A percentile compares a stretch with the other conserved stretches of the same genome.
Evolutionary conservation across 2,329 filamentous ascomycete genomes (phyloP).

Genomic region (Pseudodiploospora longispora): DNA sequence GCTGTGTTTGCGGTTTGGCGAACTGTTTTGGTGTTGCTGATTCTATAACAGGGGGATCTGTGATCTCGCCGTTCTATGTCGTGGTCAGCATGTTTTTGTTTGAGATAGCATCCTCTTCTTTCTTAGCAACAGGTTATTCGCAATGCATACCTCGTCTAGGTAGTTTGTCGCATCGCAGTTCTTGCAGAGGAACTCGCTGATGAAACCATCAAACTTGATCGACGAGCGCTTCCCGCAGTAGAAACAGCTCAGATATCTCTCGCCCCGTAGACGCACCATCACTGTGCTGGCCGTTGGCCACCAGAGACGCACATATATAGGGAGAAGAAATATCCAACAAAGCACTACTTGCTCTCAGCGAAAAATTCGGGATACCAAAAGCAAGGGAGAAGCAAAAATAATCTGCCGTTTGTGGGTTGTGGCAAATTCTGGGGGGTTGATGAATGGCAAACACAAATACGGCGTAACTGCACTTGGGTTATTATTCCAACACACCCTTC

Average conservation of each 20-base stretch:
- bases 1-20: slow-evolving; percentile 36
- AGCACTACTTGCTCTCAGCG: not conserved
- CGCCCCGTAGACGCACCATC: slow-evolving; percentile 36
- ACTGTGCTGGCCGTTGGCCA: not conserved
- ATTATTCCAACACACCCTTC: not conserved
- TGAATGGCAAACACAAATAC: no score
- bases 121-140: not conserved
- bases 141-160: slow-evolving; percentile 63
- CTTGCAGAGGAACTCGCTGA: slow-evolving; percentile 63
- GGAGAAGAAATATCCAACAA: no score
- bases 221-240: slow-evolving; percentile 69
- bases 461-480: not conserved
- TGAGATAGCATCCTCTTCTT: accelerated
- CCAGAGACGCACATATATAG: no score
- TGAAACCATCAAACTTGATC: slow-evolving; percentile 46
- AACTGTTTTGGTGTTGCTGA: slow-evolving; percentile 6
- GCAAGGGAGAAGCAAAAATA: not conserved
- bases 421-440: no score
- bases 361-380: slow-evolving; percentile 2
- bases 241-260: slow-evolving; percentile 60
- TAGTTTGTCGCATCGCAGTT: slow-evolving; percentile 83
- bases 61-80: slow-evolving; percentile 72
- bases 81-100: slow-evolving; percentile 5
- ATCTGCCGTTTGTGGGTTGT: not conserved
- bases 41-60: slow-evolving; percentile 64